These are phyloP conservation scores for Cryptosporidium sp. DNA, from an alignment of 169 alveolate species.

Conservation along the genomic window DNA sequence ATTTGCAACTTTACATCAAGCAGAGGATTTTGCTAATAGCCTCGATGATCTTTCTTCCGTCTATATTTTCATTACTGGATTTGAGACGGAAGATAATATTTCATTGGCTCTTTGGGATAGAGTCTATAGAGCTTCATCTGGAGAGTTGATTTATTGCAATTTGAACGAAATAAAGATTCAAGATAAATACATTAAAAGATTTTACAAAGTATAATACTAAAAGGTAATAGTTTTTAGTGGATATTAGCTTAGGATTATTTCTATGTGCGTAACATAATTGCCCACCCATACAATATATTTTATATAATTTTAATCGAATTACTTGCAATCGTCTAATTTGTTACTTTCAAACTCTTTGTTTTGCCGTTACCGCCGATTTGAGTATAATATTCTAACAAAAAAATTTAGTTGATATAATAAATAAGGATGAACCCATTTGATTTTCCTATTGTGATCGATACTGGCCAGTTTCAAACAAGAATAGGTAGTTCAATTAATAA, in stretches of 20 bases:
- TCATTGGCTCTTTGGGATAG: slow-evolving; percentile 87
- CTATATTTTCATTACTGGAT: slow-evolving; percentile 78
- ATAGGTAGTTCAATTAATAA: slow-evolving; percentile 34
- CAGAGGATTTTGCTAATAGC: slow-evolving; percentile 83
- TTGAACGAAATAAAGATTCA: slow-evolving; percentile 5
- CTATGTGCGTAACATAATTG: neutral
- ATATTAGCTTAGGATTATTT: neutral
- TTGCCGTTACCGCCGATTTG: neutral
- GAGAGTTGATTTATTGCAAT: slow-evolving; percentile 76
- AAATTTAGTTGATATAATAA: neutral
- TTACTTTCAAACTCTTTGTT: neutral
- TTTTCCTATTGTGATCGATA: slow-evolving; percentile 57
- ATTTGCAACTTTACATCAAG: slow-evolving; percentile 86
- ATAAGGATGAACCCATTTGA: slow-evolving; percentile 19
- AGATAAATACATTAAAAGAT: neutral
- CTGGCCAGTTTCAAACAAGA: slow-evolving; percentile 67
- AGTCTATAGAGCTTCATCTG: slow-evolving; percentile 88
- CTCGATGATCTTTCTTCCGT: slow-evolving; percentile 54
- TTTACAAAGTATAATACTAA: neutral
- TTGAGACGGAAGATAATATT: slow-evolving; percentile 80
- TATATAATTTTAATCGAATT: neutral
- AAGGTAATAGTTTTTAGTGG: neutral
- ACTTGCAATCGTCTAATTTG: neutral
- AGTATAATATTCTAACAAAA: neutral
- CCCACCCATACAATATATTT: neutral